Evolutionary conservation across 257 asterid species (phyloP), one percentile per base, ranked within the genome.

Genomic region (Jacaranda mimosifolia): DNA sequence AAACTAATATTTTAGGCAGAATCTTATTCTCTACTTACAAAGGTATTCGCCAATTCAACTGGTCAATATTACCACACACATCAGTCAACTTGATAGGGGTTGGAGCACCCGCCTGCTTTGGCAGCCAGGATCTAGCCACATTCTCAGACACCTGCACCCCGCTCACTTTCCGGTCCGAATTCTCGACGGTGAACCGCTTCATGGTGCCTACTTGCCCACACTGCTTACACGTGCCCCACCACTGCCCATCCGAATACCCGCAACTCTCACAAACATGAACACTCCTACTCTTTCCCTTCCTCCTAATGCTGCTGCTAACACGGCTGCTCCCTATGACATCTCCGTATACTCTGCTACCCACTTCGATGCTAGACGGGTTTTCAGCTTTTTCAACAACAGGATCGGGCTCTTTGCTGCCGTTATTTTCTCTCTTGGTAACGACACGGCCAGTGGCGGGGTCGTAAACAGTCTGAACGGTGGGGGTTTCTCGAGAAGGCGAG

Each of bases 171-270:
- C 74, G 68, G 68, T 76, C 88, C 1, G 21, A 80, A 7, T 81
- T 80, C 64, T 79, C 86, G 3, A 78, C 21, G 17, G 92, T 59
- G 72, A 87, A 92, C 63, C 68, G 87, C 80, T 79, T 92, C 96
- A 95, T 84, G 1, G 94, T 91, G 15, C 93, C 97, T 4, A 80
- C 84, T 3, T 81, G 83, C 62, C 80, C 84, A 77, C 99, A 95
- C 82, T 87, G 70, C 84, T 68, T 89, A 82, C 99, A 95, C 67
- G 84, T 81, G 69, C 99, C 99, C 99, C 99, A 95, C 99, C 98
- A 91, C 87, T 95, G 98, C 58, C 97, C 98, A 63, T 85, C 92
- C 0, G 94, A 87, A 69, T 93, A 73, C 56, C 98, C 98, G 79
- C 99, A 95, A 26, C 72, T 76, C 77, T 87, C 87, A 80, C 99